Conservation (phyloP, 495 filamentous ascomycete species). For the Penicillium goetzii region DNA sequence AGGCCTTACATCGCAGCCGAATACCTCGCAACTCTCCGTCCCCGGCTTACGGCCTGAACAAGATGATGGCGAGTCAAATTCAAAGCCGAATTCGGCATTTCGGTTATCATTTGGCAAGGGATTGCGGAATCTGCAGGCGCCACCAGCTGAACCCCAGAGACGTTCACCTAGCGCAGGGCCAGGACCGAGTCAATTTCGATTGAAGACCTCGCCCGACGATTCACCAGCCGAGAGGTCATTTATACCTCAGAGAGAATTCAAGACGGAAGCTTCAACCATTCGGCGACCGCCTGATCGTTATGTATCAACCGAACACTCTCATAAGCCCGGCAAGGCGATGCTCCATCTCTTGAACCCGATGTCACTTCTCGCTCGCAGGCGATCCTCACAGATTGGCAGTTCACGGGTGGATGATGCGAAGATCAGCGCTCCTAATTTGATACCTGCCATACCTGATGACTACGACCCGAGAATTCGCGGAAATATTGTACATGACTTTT, state of each 20-base stretch:
- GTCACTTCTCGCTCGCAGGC: slow-evolving; percentile 61
- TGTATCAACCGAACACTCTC: slow-evolving; percentile 33
- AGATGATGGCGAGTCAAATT: slow-evolving; percentile 35
- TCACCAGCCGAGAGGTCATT: slow-evolving; percentile 33
- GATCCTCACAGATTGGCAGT: slow-evolving; percentile 54
- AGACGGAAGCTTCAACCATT: slow-evolving; percentile 24
- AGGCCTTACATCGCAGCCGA: slow-evolving; percentile 32
- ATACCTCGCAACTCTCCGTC: slow-evolving; percentile 35
- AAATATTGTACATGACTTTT: slow-evolving; percentile 88
- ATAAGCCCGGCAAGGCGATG: slow-evolving; percentile 59
- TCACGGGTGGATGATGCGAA: slow-evolving; percentile 53
- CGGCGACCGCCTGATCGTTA: slow-evolving; percentile 42
- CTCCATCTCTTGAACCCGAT: slow-evolving; percentile 72
- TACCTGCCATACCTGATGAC: slow-evolving; percentile 67
- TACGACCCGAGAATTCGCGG: slow-evolving; percentile 87
- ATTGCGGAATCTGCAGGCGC: slow-evolving; percentile 27
- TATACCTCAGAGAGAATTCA: slow-evolving; percentile 34
- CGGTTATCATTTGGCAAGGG: slow-evolving; percentile 43
- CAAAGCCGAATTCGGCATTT: slow-evolving; percentile 44
- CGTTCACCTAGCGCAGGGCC: slow-evolving; percentile 35
- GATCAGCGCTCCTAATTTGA: slow-evolving; percentile 49
- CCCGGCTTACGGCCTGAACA: slow-evolving; percentile 30
- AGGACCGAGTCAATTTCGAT: slow-evolving; percentile 38
- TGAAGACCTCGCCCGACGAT: slow-evolving; percentile 43
- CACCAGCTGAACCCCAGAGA: slow-evolving; percentile 30